Base-by-base conservation (phyloP, 1,139 yeast genomes). In the Saccharomyces hybrid region DNA sequence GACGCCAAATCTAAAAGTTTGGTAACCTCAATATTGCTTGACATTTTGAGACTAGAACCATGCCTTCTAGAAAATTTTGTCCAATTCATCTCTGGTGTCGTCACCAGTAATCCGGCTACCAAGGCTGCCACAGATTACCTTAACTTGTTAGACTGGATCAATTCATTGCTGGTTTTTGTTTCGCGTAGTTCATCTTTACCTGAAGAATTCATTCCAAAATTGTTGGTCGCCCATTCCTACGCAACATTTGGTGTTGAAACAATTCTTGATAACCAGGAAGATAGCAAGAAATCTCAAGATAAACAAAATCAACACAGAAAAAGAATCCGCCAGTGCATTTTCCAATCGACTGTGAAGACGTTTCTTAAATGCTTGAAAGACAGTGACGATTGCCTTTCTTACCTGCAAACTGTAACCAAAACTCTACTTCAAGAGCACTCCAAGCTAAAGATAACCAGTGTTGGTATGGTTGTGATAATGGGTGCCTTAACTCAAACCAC, bases 1-100 rank as follows among this genome's bases (percentile, higher is more conserved):
- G 86, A 83, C 63, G 59, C 72, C 7, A 70, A 70, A 54, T 79
- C 85, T 14, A 73, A 83, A 56, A 64, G 67, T 49, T 69, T 71
- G 52, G 78, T 79, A 5, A 58, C 71, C 32, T 60, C 63, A n/a
- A 70, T 76, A 6, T 74, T 82, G 55, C 63, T 68, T 16, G 63
- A 67, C 14, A 68, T 80, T 34, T 60, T 78, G 2, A 56, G 56
- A 2, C 54, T 63, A 30, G 74, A 78, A 54, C 60, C 68, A 25
- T 66, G 67, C 41, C 75, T 74, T 58, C 66, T 78, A 50, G 61
- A 66, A 25, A 69, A 68, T 13, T 76, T 75, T 54, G 63, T 69
- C 49, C 72, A 72, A 42, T 81, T 73, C 62, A 73, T 82, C 50
- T 56, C 69, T 30, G 72, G 73, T 5, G 57, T 59, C 27, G 63